Conservation (phyloP, 306 rosid genomes). For the Delonix regia region DNA sequence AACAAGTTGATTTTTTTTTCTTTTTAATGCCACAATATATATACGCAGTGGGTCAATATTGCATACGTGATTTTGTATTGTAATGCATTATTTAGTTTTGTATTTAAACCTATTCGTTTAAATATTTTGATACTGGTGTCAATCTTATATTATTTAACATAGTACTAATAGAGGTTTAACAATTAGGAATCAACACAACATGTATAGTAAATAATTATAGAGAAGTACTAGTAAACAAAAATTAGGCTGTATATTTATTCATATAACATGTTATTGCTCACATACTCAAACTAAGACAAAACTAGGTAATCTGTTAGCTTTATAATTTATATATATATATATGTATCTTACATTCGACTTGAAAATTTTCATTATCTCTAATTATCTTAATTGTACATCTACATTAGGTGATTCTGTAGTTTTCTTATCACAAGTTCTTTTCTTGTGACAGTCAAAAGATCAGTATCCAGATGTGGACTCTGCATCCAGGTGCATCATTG, state of each 20-base stretch:
- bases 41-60: not conserved
- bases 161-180: not conserved
- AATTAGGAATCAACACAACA: not conserved
- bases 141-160: not conserved
- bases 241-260: not conserved
- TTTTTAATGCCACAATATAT: not conserved
- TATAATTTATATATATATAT: no score
- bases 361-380: no score
- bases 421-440: not conserved
- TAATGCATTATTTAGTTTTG: no score
- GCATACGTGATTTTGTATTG: not conserved
- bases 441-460: constrained; percentile 33
- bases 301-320: no score
- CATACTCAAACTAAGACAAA: not conserved
- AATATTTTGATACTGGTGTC: not conserved
- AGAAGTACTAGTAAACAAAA: not conserved
- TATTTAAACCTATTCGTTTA: not conserved
- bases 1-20: not conserved
- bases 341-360: no score
- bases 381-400: not conserved
- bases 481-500: constrained; percentile 35
- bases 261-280: not conserved
- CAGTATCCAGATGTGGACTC: constrained; percentile 27
- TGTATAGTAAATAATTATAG: no score
- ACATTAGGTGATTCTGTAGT: constrained; percentile 8